Conservation (phyloP, 305 asterid genomes). For the Solanum hybrid region DNA sequence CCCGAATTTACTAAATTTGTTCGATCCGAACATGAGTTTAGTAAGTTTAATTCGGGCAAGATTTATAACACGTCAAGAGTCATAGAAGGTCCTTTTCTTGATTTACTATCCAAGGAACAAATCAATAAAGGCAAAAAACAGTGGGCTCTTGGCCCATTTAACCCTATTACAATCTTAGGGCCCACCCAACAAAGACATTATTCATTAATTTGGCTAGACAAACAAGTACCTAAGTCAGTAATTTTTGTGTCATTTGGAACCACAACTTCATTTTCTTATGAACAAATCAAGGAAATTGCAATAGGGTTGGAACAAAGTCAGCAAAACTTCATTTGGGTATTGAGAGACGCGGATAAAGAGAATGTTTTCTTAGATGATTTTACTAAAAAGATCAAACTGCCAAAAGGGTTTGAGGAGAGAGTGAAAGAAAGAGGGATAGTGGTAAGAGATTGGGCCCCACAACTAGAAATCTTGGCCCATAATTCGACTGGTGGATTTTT, state of each 20-base stretch:
- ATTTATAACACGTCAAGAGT: constrained; percentile 29
- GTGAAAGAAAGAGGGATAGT: constrained; percentile 25
- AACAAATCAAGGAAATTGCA: not conserved
- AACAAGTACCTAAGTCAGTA: not conserved
- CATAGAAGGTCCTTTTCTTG: constrained; percentile 37
- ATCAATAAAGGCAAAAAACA: constrained; percentile 3
- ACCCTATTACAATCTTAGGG: constrained; percentile 1
- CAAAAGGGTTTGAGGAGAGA: constrained; percentile 25
- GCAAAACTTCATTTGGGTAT: constrained; percentile 3
- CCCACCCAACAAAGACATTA: not conserved
- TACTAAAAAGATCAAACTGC: not conserved
- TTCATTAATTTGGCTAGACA: not conserved
- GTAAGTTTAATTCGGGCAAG: constrained; percentile 22
- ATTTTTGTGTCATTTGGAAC: constrained; percentile 11
- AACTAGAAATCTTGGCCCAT: constrained; percentile 24
- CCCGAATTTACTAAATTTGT: constrained; percentile 22
- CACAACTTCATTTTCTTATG: not conserved
- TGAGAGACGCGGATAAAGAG: not conserved
- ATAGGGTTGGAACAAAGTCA: not conserved
- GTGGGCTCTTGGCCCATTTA: constrained; percentile 29
- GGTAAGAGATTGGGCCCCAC: constrained; percentile 42
- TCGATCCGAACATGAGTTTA: constrained; percentile 8
- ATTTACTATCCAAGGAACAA: constrained; percentile 18
- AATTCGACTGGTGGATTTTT: constrained; percentile 26
- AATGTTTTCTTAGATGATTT: not conserved